Evolutionary conservation across 805 yeast genomes (phyloP).

Genomic region (Starmerella bombi): DNA sequence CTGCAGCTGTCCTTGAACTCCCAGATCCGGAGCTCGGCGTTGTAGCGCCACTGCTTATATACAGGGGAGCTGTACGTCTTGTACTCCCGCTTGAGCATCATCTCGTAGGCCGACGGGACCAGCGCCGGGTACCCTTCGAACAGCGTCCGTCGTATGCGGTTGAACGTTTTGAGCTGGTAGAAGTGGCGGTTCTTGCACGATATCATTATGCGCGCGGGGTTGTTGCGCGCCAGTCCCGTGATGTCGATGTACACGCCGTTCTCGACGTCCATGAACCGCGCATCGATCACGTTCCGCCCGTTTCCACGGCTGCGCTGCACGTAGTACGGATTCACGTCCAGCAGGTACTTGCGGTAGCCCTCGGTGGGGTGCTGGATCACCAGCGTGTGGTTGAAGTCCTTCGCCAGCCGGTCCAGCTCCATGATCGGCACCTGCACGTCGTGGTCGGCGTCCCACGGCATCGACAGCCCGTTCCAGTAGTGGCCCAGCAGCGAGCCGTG

Average conservation of each 20-base stretch:
- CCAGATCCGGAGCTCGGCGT: slow-evolving; percentile 15
- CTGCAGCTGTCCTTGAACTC: slow-evolving; percentile 10
- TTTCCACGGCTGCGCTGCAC: slow-evolving; percentile 37
- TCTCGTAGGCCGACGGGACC: slow-evolving; percentile 33
- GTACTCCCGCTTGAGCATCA: slow-evolving; percentile 32
- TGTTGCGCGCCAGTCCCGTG: slow-evolving; percentile 33
- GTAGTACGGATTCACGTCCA: slow-evolving; percentile 39
- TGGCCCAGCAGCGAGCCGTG: slow-evolving; percentile 40
- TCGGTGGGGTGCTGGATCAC: slow-evolving; percentile 35
- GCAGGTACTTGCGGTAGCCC: slow-evolving; percentile 34
- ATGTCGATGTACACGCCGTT: slow-evolving; percentile 50
- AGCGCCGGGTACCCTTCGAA: slow-evolving; percentile 46
- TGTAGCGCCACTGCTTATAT: slow-evolving; percentile 20
- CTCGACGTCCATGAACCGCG: slow-evolving; percentile 47
- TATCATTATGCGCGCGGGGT: slow-evolving; percentile 10
- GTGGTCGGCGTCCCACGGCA: slow-evolving; percentile 42
- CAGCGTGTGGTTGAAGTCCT: slow-evolving; percentile 37
- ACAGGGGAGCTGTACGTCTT: slow-evolving; percentile 13
- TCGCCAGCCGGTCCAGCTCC: slow-evolving; percentile 36
- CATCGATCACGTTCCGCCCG: slow-evolving; percentile 39
- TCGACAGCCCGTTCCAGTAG: slow-evolving; percentile 37
- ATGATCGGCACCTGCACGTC: slow-evolving; percentile 41
- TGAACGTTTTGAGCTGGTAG: slow-evolving; percentile 36
- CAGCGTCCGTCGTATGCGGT: slow-evolving; percentile 40
- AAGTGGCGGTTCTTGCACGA: slow-evolving; percentile 48